Percentiles rank a stretch among this genome's conserved stretches.
Conservation (phyloP, 345 rosid genomes). For the Syzygium oleosum region DNA sequence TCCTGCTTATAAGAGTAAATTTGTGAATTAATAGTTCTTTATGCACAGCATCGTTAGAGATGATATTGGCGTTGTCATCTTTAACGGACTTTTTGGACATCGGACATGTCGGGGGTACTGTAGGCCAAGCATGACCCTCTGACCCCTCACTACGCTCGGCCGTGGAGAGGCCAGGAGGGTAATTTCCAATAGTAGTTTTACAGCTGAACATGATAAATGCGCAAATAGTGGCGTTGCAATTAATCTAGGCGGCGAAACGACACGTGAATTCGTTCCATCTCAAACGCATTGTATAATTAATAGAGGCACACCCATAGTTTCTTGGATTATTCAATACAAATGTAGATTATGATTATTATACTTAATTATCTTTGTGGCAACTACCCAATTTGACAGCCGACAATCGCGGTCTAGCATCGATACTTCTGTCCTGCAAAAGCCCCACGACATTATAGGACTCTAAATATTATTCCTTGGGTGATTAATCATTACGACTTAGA, state of each 20-base stretch:
- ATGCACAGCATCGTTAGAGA: too few relatives aligned
- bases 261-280: neutral
- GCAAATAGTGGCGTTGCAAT: neutral
- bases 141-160: neutral
- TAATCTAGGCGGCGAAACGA: neutral
- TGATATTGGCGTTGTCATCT: neutral
- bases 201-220: neutral
- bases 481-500: too few relatives aligned
- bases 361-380: neutral
- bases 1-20: neutral
- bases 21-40: neutral
- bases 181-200: neutral
- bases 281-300: too few relatives aligned
- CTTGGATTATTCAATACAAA: neutral
- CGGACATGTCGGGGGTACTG: neutral
- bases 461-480: too few relatives aligned
- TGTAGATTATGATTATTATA: neutral
- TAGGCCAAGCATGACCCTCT: neutral
- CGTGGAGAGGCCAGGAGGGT: neutral
- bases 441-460: neutral
- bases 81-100: neutral
- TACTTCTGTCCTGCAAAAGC: neutral
- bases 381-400: neutral
- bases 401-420: neutral
- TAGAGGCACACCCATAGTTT: too few relatives aligned